A percentile compares a stretch with the other conserved stretches of the same genome.
Conservation (phyloP, 202 grass and related monocot genomes). For the Eragrostis tef region DNA sequence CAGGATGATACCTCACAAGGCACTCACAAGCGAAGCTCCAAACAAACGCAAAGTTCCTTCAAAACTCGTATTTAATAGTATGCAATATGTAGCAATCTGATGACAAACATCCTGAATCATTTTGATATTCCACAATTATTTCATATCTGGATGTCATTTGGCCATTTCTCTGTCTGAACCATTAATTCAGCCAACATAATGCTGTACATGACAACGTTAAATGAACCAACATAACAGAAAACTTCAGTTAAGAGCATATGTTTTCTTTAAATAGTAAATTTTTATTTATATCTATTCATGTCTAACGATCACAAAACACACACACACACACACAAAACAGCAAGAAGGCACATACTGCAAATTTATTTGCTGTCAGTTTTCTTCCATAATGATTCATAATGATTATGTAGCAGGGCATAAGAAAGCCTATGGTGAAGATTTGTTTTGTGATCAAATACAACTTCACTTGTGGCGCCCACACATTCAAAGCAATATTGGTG, state of each 20-base stretch:
- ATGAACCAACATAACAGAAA: neutral
- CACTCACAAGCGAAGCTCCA: neutral
- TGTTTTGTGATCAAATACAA: neutral
- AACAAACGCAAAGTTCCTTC: slow-evolving; percentile 16
- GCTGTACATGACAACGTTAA: neutral
- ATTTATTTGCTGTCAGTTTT: neutral
- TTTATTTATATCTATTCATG: neutral
- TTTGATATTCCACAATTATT: slow-evolving; percentile 6
- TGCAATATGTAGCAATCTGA: slow-evolving; percentile 9
- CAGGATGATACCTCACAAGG: neutral
- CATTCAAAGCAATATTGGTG: neutral
- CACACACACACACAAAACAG: too few species aligned
- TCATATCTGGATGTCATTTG: neutral
- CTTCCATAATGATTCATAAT: neutral
- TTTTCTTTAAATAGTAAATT: neutral
- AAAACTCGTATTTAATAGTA: neutral
- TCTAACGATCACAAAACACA: neutral
- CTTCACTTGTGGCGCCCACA: neutral
- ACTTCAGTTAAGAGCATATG: neutral
- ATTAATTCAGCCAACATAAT: slow-evolving; percentile 13
- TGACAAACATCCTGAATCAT: neutral
- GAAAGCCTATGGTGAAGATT: neutral
- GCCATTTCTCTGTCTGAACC: neutral
- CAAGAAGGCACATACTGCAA: neutral
- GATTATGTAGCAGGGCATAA: neutral